Evolutionary conservation across 1,139 yeast species (phyloP), one percentile per base, ranked within the genome.

Genomic region (Kodamaea fungicola): DNA sequence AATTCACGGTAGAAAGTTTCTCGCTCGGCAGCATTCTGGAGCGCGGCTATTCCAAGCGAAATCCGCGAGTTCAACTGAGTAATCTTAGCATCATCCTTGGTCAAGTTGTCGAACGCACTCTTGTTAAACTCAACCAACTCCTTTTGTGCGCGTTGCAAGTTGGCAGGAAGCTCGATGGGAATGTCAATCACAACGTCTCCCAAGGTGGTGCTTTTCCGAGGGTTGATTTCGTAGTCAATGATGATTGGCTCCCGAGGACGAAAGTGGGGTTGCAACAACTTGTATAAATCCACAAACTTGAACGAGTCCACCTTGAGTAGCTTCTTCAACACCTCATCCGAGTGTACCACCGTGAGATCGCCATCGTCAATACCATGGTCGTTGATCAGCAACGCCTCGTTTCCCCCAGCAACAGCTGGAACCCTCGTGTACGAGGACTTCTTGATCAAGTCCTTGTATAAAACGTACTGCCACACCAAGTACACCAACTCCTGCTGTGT

Each of bases 401-500:
- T 41, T 4, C 35, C 35, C 4, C 48, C 48, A 30, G 48, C 44
- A 2, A 71, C 71, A 1, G 74, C 74, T 8, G 72, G 67, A 6
- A 71, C 71, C 29, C 54, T 59, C 16, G 64, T 50, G 39, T 61
- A 55, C 26, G 51, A 44, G 28, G 58, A 64, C 12, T 58, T 53
- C 39, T 57, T 63, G 46, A 70, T 74, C 47, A 88, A 67, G 45
- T 82, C 78, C 41, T 85, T 85, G 61, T 77, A 77, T 52, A 85
- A 81, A 37, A 86, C 83, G 57, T 92, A 92, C 60, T 87, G 92
- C 90, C 97, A 92, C 37, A 92, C 67, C 21, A 82, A 78, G 50
- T 81, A 87, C 22, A 92, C 79, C 29, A 94, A 83, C 41, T 87
- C 96, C 42, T 92, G 92, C 56, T 89, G 89, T 5, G 95, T 82